These are phyloP conservation scores for Podaxis mareebaensis DNA, from an alignment of 768 basidiomycete species.

Conservation along the genomic window DNA sequence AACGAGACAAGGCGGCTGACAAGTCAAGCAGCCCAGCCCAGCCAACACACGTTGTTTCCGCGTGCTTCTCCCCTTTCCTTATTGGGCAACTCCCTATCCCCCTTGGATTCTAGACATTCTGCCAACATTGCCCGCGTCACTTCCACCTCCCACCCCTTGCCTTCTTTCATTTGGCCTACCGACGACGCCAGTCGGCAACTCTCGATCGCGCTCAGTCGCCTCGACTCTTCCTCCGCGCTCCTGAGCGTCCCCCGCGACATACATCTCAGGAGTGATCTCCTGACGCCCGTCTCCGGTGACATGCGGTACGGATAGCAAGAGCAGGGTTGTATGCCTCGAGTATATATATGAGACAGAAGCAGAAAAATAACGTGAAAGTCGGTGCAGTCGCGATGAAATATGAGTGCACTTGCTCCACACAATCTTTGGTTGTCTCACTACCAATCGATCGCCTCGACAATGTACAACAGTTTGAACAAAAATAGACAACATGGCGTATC, in stretches of 20 bases:
- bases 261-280: background rate
- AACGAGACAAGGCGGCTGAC: constrained; percentile 23
- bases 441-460: too few species aligned
- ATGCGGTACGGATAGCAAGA: background rate
- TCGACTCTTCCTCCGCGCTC: background rate
- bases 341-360: too few species aligned
- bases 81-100: background rate
- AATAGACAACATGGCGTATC: too few species aligned
- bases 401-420: too few species aligned
- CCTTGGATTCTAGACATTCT: background rate
- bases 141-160: constrained; percentile 7
- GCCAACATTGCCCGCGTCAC: background rate
- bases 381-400: too few species aligned
- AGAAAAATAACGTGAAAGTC: too few species aligned
- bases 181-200: constrained; percentile 4
- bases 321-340: too few species aligned
- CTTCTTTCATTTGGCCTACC: background rate
- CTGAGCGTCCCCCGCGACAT: background rate
- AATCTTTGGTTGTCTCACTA: too few species aligned
- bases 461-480: too few species aligned
- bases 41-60: constrained; percentile 6
- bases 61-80: constrained; percentile 1
- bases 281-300: background rate
- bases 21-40: constrained; percentile 21
- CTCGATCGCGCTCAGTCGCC: constrained; percentile 6